Evolutionary conservation across 441 rosid species (phyloP).

Genomic region (Hura crepitans): DNA sequence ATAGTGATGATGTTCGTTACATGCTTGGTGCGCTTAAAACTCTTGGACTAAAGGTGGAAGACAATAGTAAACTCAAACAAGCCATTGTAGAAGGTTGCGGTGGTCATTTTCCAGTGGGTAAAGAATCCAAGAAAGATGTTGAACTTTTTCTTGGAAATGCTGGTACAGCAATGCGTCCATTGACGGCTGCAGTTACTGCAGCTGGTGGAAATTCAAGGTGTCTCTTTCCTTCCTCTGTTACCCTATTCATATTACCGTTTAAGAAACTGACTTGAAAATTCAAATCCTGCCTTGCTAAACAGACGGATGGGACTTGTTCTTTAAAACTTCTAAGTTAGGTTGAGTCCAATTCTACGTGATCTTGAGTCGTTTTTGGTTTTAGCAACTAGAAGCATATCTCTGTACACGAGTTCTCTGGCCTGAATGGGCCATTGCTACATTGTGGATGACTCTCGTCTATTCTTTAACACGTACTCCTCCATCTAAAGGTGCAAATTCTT

Average conservation of each 20-base stretch:
- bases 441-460: neutral
- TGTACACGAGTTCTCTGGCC: neutral
- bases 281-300: neutral
- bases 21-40: constrained; percentile 89
- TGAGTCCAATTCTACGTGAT: neutral
- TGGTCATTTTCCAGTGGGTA: constrained; percentile 68
- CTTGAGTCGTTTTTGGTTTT: neutral
- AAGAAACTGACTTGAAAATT: neutral
- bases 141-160: constrained; percentile 96
- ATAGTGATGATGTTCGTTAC: constrained; percentile 80
- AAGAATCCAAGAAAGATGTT: constrained; percentile 47
- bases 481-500: neutral
- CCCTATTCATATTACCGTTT: constrained; percentile 5
- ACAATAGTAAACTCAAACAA: constrained; percentile 47
- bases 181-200: constrained; percentile 91
- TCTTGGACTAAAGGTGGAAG: constrained; percentile 63
- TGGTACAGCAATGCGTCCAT: constrained; percentile 97
- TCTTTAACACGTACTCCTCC: neutral
- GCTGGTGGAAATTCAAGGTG: constrained; percentile 95
- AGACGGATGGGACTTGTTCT: neutral
- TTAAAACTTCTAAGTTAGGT: neutral
- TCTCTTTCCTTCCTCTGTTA: neutral
- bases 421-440: neutral
- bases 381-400: neutral
- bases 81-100: constrained; percentile 86